Percentiles rank a stretch among this genome's conserved stretches.
Evolutionary conservation across 352 stramenopile species (phyloP).

Genomic region (Phytopythium litorale): DNA sequence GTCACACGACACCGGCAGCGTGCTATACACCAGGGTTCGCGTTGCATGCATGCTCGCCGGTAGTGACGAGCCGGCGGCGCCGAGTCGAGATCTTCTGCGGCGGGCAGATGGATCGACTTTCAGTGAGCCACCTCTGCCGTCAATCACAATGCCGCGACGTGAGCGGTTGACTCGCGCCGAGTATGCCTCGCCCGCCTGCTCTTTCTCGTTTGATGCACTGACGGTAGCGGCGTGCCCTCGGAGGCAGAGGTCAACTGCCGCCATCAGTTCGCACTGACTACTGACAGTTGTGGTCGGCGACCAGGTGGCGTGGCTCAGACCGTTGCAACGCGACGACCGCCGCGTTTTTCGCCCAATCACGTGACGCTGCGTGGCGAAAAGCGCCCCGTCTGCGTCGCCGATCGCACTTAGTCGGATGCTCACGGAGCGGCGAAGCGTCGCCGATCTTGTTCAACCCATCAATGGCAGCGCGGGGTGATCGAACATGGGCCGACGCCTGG

Average conservation of each 20-base stretch:
- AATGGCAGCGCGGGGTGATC: neutral
- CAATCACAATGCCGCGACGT: constrained; percentile 5
- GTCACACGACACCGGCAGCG: neutral
- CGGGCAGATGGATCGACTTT: neutral
- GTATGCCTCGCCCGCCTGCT: neutral
- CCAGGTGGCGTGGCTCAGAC: neutral
- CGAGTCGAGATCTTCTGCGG: neutral
- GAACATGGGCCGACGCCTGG: neutral
- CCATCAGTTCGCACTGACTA: neutral
- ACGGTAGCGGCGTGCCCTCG: neutral
- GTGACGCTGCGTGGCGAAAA: constrained; percentile 1
- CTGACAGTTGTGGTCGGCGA: neutral
- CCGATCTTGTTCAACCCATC: constrained; percentile 6
- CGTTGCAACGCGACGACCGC: neutral
- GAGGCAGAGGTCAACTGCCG: neutral
- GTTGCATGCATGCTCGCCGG: neutral
- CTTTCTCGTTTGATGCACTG: constrained; percentile 1
- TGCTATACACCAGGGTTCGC: too few species aligned
- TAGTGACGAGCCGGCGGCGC: neutral
- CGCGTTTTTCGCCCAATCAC: constrained; percentile 1
- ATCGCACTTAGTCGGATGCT: neutral
- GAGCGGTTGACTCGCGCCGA: neutral
- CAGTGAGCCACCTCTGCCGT: neutral
- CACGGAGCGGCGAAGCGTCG: neutral
- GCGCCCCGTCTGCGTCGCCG: neutral